These are phyloP conservation scores for Colletotrichum cuscutae DNA, from an alignment of 2,329 filamentous ascomycete genomes.

Conservation along the genomic window DNA sequence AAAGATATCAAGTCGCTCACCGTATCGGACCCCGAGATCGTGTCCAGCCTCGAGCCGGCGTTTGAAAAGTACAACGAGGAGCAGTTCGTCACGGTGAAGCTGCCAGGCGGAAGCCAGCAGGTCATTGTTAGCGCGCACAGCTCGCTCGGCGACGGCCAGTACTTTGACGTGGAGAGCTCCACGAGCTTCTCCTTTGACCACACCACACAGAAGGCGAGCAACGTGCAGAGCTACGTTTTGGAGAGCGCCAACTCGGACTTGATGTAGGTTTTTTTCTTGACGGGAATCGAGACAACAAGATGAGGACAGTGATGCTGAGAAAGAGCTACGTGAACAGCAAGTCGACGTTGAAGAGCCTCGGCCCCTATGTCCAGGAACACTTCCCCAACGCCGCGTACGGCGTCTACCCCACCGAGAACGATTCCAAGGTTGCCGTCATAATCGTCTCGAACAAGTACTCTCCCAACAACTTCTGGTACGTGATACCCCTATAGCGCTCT, in stretches of 20 bases:
- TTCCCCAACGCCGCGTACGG: constrained; percentile 85
- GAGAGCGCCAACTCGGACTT: constrained; percentile 83
- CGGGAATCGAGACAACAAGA: background rate
- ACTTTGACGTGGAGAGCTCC: constrained; percentile 90
- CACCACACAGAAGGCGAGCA: constrained; percentile 84
- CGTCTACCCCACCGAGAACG: constrained; percentile 82
- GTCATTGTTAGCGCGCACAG: constrained; percentile 91
- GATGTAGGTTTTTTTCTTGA: constrained; percentile 67
- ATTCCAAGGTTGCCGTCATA: constrained; percentile 80
- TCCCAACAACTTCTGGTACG: constrained; percentile 95
- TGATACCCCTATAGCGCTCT: no score
- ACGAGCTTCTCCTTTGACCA: constrained; percentile 93
- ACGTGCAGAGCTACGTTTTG: constrained; percentile 79
- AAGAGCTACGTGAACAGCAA: constrained; percentile 63
- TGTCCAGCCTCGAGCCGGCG: constrained; percentile 80
- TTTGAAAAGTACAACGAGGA: constrained; percentile 97
- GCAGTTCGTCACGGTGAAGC: constrained; percentile 88
- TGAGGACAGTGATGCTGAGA: constrained; percentile 35
- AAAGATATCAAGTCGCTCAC: constrained; percentile 92
- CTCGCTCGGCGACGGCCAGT: constrained; percentile 80
- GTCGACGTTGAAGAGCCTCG: constrained; percentile 82
- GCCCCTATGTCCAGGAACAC: constrained; percentile 84
- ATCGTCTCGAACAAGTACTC: constrained; percentile 97
- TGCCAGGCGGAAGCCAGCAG: constrained; percentile 82
- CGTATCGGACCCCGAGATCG: constrained; percentile 72